Evolutionary conservation across 371 early-diverging fungal species (phyloP), one percentile per base, ranked within the genome.

Genomic region (Circinella minor): DNA sequence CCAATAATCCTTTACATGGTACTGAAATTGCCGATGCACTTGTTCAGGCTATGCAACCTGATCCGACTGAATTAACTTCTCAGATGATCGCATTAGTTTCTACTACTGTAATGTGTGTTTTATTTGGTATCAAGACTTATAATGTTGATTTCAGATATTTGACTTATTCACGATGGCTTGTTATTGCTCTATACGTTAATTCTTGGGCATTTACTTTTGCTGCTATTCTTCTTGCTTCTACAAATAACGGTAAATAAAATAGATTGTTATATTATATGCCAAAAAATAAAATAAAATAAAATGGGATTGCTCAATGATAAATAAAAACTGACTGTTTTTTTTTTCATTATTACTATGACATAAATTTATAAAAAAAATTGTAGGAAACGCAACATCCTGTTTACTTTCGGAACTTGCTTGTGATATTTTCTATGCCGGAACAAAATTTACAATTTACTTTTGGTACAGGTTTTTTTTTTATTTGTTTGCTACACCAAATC

Each of bases 201-300:
- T 84, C 85, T 4, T 84, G 85, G 85, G 77, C 77, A 36, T 84
- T 84, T 63, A 75, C 80, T 1, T n/a, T 75, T 55, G 68, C 76
- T 47, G 78, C 79, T 3, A 77, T 79, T 11, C 71, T 82, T 54
- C 73, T 84, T 15, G 77, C 78, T 6, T 77, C 79, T 61, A 84
- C 85, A 37, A 84, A 82, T 68, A 77, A 84, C 59, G 74, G 78
- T 78, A 68, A 46, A 11, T 43, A 43, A 27, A 27, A 27, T 27
- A 27, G 27, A 27, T 27, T 27, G 27, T 27, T 27, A 27, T 27
- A 27, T 27, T 27, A 27, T 2, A 27, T 27, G 27, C 27, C 27
- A 27, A 27, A 27, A 27, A 27, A 27, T 27, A 1, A 27, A 27
- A 27, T 27, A 1, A 27, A 27, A 27, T 27, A 27, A 27, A 27